Base-by-base conservation (phyloP, 768 basidiomycete genomes). In the Psilocybe tampanensis region DNA sequence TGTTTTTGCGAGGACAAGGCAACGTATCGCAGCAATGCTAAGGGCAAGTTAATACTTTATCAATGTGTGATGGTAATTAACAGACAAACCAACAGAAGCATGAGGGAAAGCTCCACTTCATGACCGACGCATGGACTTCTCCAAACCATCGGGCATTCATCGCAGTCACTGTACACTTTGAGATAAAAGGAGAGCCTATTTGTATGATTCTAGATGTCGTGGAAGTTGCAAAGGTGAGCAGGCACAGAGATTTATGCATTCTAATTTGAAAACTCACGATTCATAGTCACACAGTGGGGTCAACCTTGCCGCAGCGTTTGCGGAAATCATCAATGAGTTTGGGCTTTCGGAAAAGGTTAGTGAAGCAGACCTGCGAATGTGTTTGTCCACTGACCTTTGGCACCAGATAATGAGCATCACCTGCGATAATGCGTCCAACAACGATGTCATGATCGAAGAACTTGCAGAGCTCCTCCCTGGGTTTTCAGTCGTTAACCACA, bases 351-450 rank as follows among this genome's bases (percentile, higher is more conserved):
- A 70, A 4, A 74, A 74, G 68, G 74, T 74, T 2, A 45, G 43
- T 26, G 22, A 8, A 24, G n/a, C 23, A 26, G 24, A 45, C 4
- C 4, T 9, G 9, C 12, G 15, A 39, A 39, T 13, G 13, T 24
- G 13, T 15, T 23, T 45, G 21, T 3, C 44, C 52, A 4, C 32
- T 12, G 2, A n/a, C 23, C n/a, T n/a, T 4, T 49, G 12, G 48
- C 6, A 17, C 0, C 29, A 72, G 72, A 59, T 76, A 15, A 62
- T 77, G 2, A 62, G 68, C 11, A 52, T 78, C 2, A 75, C 68
- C 2, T 70, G 66, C 36, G 70, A 79, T 56, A 79, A 79, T 60
- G 73, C 73, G 1, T 61, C 63, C 0, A 54, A 57, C 6, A 80
- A 80, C 49, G 68, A 74, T 54, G 60, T 44, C 0, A 76, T 80